These are phyloP conservation scores for Rhizopogon vesiculosus DNA, from an alignment of 768 basidiomycete species.

Conservation along the genomic window DNA sequence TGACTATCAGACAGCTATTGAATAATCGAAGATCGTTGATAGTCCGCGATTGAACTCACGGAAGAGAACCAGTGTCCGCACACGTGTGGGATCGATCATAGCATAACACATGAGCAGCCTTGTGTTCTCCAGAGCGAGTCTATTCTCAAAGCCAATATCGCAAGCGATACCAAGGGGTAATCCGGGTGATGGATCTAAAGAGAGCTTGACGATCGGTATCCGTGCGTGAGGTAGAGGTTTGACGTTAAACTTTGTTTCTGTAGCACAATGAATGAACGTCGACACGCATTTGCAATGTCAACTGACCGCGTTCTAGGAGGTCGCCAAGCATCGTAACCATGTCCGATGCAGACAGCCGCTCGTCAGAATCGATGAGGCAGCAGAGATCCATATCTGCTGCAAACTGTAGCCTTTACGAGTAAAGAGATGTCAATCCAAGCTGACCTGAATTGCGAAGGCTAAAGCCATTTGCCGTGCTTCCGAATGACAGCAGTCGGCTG, in stretches of 20 bases:
- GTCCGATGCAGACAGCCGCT: conserved; percentile 76
- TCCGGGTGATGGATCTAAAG: conserved; percentile 79
- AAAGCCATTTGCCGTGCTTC: conserved; percentile 96
- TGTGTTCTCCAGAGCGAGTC: conserved; percentile 95
- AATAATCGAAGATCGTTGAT: conserved; percentile 4
- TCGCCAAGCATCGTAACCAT: conserved; percentile 93
- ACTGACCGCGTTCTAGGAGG: conserved; percentile 86
- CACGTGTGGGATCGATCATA: conserved; percentile 90
- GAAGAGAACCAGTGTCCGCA: conserved; percentile 92
- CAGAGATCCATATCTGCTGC: conserved; percentile 94
- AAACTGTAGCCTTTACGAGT: conserved; percentile 7
- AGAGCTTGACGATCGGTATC: conserved; percentile 98
- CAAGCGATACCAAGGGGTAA: conserved; percentile 89
- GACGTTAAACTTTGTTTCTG: conserved; percentile 95
- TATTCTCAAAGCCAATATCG: conserved; percentile 98
- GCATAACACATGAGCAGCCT: conserved; percentile 95
- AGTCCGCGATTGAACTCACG: conserved; percentile 55
- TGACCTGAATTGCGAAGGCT: conserved; percentile 92
- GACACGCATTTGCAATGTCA: conserved; percentile 1
- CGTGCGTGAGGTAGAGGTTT: conserved; percentile 95
- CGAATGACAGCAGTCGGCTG: conserved; percentile 88
- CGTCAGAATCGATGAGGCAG: conserved; percentile 88
- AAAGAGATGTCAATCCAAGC: conserved; percentile 13
- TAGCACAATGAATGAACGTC: conserved; percentile 8
- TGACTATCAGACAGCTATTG: conserved; percentile 51